Base-by-base conservation (phyloP, 768 basidiomycete genomes). In the Pleurotus ostreatus region DNA sequence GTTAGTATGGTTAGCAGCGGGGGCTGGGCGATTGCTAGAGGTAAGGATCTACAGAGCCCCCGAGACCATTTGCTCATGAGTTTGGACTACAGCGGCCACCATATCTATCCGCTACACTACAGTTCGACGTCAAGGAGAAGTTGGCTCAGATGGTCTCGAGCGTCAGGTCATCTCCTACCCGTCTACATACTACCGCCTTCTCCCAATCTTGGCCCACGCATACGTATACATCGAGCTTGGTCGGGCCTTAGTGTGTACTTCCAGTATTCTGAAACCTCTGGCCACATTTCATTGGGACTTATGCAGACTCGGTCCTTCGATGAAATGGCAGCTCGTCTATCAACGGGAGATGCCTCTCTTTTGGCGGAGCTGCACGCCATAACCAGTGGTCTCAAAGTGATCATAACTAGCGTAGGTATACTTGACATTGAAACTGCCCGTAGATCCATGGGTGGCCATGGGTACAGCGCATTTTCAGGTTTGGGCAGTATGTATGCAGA, bases 401-500 rank as follows among this genome's bases (percentile, higher is more conserved):
- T 86, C 26, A 80, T 78, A 3, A 77, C 81, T 1, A 74, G 78
- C 0, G 66, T 74, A n/a, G 71, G 75, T 4, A 76, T 83, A 2
- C 75, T 76, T 34, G 85, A 86, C 59, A 62, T 88, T 11, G 88
- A 89, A 66, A 78, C 74, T 5, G 84, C 86, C 2, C 79, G 88
- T 6, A 78, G 86, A 13, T 78, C 85, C 0, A 80, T 90, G 78
- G 89, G 89, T 49, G 89, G 89, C 3, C 89, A 92, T 66, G 89
- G 89, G 0, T 89, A 80, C 67, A 87, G 86, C 60, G 79, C 75
- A 0, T 87, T 84, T 60, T 74, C 85, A 0, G 88, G 87, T 2
- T 73, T 91, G 1, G 88, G 88, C 3, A 68, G 76, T 38, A 51
- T 86, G 0, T 88, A 88, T 59, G 84, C 82, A 3, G 81, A 86